Evolutionary conservation across 495 filamentous ascomycete species (phyloP).

Genomic region (Xylaria palmicola): DNA sequence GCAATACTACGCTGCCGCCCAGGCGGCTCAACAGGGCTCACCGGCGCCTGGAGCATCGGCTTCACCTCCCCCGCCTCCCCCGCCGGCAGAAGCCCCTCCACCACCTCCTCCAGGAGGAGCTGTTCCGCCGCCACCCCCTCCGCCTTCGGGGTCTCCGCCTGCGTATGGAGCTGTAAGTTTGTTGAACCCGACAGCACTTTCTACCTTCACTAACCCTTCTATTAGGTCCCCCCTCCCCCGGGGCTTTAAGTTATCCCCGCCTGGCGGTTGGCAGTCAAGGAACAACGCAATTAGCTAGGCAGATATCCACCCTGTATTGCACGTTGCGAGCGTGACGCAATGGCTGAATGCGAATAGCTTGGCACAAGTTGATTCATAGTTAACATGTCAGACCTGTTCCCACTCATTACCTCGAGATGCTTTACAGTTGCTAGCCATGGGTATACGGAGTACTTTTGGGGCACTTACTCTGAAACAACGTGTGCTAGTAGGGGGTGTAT

Average conservation of each 20-base stretch:
- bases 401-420: neutral
- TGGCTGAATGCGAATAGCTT: neutral
- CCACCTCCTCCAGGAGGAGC: slow-evolving; percentile 57
- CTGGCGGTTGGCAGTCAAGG: neutral
- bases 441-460: neutral
- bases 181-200: slow-evolving; percentile 46
- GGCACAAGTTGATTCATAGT: neutral
- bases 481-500: neutral
- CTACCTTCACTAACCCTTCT: slow-evolving; percentile 18
- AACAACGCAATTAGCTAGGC: neutral
- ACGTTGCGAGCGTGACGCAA: neutral
- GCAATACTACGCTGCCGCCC: slow-evolving; percentile 54
- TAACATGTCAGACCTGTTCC: neutral
- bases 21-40: slow-evolving; percentile 50
- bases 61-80: slow-evolving; percentile 62
- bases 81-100: slow-evolving; percentile 61
- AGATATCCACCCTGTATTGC: neutral
- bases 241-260: slow-evolving; percentile 37
- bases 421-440: slow-evolving; percentile 1
- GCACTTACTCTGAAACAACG: neutral
- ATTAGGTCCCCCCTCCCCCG: slow-evolving; percentile 56
- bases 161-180: slow-evolving; percentile 63
- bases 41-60: slow-evolving; percentile 40
- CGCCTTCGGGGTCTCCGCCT: slow-evolving; percentile 57
- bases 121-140: slow-evolving; percentile 55